Evolutionary conservation across 176 grass and related monocot species (phyloP), one percentile per base, ranked within the genome.

Genomic region (Dactylis glomerata): DNA sequence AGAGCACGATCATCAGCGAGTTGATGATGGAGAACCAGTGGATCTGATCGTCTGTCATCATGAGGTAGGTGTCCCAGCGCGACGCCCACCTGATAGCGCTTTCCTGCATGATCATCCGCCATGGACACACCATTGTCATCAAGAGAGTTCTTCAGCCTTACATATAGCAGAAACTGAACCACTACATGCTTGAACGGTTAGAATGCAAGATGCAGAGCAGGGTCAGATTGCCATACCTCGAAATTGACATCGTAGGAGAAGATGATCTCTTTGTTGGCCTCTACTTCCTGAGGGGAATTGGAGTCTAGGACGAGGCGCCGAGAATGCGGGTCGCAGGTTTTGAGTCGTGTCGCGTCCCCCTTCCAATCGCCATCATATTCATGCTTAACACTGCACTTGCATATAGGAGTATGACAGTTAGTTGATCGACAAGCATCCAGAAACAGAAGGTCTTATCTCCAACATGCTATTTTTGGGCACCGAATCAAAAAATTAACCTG

Each of bases 1-100:
- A 98, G 17, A 98, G 89, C 17, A 95, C 91, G 84, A 95, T 95
- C 95, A 98, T 92, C 28, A 98, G 72, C 26, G 91, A 98, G 66
- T 95, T 95, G 17, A 98, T 83, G 2, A 98, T 93, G 23, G 95
- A 98, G 45, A 98, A 98, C 95, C 95, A 95, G 63, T 93, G 92
- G 72, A 98, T 98, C 75, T 93, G 96, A 41, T 95, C 96, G 10
- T 98, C 96, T 20, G 89, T 86, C 96, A 93, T 95, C 82, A 98
- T 73, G 80, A 95, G 96, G 61, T 95, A 98, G n/a, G 85, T 98
- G 83, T 95, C 96, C 96, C 96, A 98, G 44, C 96, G 86, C 37
- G 92, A 98, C 55, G 93, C 92, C 96, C 96, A 95, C 52, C 95
- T 98, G 59, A 98, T 84, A 17, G 86, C 59, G 67, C 92, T 98